Evolutionary conservation across 2,329 filamentous ascomycete genomes (phyloP), one percentile per base, ranked within the genome.

Genomic region (Neurospora sp.): DNA sequence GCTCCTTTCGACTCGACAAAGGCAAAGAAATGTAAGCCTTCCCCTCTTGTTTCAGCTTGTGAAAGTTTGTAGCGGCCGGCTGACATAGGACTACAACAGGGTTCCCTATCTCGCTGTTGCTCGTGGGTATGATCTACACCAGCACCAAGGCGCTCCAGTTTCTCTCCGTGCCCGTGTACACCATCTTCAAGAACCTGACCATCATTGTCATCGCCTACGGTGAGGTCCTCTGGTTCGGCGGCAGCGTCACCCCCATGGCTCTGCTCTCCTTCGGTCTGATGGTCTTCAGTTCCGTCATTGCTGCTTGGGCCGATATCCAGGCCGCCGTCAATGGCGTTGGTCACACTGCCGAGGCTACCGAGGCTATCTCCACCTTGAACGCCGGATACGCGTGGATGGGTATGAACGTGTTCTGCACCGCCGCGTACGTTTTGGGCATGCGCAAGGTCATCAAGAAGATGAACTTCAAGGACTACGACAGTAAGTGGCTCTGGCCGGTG

Each of bases 401-500:
- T 76, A 84, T 97, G 82, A 99, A 99, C 81, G 97, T 97, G 77
- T 88, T 98, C 79, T 97, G 93, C 85, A 95, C 92, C 37, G 93
- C 96, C 1, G 88, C 92, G 28, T 98, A 97, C 77, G 85, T 98
- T 66, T 83, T 99, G 73, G 88, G 91, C 75, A 98, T 97, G 95
- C 91, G 96, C 79, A 98, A 98, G 86, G 91, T 96, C 74, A 98
- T 99, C 81, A 98, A 98, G 90, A 89, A 96, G 82, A 97, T 97
- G 85, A 97, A 97, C 86, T 98, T 99, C 84, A 97, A 97, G 87
- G 96, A 98, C 80, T 98, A 96, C 85, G 96, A 99, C 81, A 97
- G 95, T 97, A 87, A 83, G 95, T 89, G 38, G 57, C 57, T n/a
- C n/a, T 37, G 15, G 10, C 57, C 11, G 46, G 46, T 11, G 15